Evolutionary conservation across 2,329 filamentous ascomycete genomes (phyloP).

Genomic region (Scorias spongiosa): DNA sequence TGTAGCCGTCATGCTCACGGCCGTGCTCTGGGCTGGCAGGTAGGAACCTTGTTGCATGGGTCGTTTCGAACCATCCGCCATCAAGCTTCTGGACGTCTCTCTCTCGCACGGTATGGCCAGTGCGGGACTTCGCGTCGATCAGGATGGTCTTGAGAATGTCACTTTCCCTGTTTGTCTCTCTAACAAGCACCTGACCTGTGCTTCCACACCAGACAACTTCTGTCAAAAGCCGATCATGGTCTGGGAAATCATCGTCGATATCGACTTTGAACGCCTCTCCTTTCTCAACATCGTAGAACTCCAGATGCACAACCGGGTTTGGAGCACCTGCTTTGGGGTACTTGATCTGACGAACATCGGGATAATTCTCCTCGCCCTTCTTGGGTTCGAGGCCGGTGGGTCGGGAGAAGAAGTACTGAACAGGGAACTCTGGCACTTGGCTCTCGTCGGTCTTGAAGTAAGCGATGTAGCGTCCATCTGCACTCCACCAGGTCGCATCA

Average conservation of each 20-base stretch:
- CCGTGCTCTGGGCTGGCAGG: slow-evolving; percentile 67
- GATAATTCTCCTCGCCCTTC: slow-evolving; percentile 70
- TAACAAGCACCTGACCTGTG: slow-evolving; percentile 61
- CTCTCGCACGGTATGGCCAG: slow-evolving; percentile 63
- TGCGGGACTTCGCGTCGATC: slow-evolving; percentile 59
- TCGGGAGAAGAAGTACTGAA: slow-evolving; percentile 82
- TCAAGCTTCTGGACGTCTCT: slow-evolving; percentile 73
- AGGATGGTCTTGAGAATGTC: slow-evolving; percentile 79
- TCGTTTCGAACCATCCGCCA: slow-evolving; percentile 93
- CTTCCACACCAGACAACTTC: slow-evolving; percentile 79
- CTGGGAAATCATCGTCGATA: slow-evolving; percentile 60
- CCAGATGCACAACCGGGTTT: slow-evolving; percentile 75
- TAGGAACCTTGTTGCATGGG: slow-evolving; percentile 70
- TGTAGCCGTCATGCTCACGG: slow-evolving; percentile 71
- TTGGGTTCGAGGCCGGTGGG: slow-evolving; percentile 59
- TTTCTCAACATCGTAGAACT: slow-evolving; percentile 74
- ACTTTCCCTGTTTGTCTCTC: slow-evolving; percentile 87
- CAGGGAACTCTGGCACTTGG: slow-evolving; percentile 73
- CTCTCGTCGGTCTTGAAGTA: slow-evolving; percentile 93
- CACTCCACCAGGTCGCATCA: slow-evolving; percentile 88
- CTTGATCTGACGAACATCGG: slow-evolving; percentile 82
- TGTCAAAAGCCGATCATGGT: slow-evolving; percentile 77
- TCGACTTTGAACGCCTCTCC: slow-evolving; percentile 66
- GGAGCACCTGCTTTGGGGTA: slow-evolving; percentile 92
- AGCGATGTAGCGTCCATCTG: slow-evolving; percentile 74